Evolutionary conservation across 306 rosid genomes (phyloP).

Genomic region (Lathyrus tuberosus): DNA sequence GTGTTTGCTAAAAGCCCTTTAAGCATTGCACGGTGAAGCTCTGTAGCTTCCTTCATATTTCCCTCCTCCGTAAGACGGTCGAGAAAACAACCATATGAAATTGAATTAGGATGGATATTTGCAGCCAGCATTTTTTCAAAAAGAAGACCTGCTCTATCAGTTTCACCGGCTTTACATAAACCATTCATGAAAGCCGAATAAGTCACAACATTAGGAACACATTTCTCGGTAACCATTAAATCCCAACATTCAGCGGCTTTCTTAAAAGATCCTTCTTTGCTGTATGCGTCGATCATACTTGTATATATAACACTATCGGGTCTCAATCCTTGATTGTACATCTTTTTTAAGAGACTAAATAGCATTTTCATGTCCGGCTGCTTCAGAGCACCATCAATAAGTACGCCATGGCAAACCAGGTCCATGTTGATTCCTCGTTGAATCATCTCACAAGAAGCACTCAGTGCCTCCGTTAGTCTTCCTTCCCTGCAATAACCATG

Average conservation of each 20-base stretch:
- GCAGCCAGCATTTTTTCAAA: slow-evolving; percentile 62
- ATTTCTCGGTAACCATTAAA: slow-evolving; percentile 74
- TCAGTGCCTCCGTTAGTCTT: slow-evolving; percentile 71
- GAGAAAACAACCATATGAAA: slow-evolving; percentile 81
- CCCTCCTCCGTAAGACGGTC: slow-evolving; percentile 74
- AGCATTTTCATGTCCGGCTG: slow-evolving; percentile 52
- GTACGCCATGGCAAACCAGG: slow-evolving; percentile 78
- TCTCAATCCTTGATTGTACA: slow-evolving; percentile 67
- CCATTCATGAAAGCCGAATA: slow-evolving; percentile 87
- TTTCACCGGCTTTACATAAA: slow-evolving; percentile 75
- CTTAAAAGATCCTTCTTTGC: slow-evolving; percentile 66
- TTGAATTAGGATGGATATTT: slow-evolving; percentile 62
- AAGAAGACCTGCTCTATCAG: slow-evolving; percentile 63
- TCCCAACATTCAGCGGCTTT: slow-evolving; percentile 72
- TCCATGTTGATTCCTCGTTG: slow-evolving; percentile 81
- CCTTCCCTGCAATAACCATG: slow-evolving; percentile 88
- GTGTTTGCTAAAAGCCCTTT: slow-evolving; percentile 68
- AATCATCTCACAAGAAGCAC: slow-evolving; percentile 71
- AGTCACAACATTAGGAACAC: slow-evolving; percentile 78
- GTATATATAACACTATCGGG: slow-evolving; percentile 85
- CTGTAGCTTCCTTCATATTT: slow-evolving; percentile 73
- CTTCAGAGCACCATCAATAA: slow-evolving; percentile 71
- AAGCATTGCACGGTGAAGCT: slow-evolving; percentile 72
- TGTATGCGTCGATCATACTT: slow-evolving; percentile 75
- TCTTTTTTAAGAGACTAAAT: slow-evolving; percentile 62